Evolutionary conservation across 495 filamentous ascomycete species (phyloP).

Genomic region (Aspergillus campestris): DNA sequence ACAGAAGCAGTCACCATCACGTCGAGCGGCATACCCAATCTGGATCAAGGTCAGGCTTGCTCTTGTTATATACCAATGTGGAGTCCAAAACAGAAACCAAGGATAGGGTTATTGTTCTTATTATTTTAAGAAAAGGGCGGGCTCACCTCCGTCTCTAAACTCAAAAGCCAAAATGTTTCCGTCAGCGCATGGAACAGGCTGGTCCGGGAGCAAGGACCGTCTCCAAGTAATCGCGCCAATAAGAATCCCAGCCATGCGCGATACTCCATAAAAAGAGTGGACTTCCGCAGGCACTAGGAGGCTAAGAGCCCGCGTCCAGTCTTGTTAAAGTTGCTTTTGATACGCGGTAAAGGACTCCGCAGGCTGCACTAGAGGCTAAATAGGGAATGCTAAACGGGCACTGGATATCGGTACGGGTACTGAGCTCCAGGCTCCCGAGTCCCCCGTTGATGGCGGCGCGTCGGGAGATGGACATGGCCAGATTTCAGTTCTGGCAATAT

Average conservation of each 20-base stretch:
- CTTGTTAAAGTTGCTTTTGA: not conserved
- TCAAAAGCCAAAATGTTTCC: constrained; percentile 10
- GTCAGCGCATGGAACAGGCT: not conserved
- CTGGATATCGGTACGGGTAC: not conserved
- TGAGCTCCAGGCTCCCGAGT: not conserved
- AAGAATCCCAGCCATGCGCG: not conserved
- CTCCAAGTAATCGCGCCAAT: not conserved
- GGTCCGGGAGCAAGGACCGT: not conserved
- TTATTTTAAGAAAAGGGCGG: constrained; percentile 5
- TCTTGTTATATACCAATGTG: not conserved
- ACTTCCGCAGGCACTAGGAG: too few relatives aligned
- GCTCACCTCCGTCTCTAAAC: constrained; percentile 3
- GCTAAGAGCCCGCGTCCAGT: too few relatives aligned
- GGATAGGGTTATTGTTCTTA: constrained; percentile 8
- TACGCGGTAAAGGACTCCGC: not conserved
- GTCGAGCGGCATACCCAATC: too few relatives aligned
- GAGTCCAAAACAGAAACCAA: constrained; percentile 4
- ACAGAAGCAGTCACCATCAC: too few relatives aligned
- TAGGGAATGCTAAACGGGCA: too few relatives aligned
- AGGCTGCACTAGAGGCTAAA: not conserved
- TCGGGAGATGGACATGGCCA: constrained; percentile 1
- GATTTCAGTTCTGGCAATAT: not conserved
- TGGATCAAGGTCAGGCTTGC: too few relatives aligned
- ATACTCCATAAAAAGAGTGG: too few relatives aligned
- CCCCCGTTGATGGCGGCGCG: too few relatives aligned